Conservation (phyloP, 108 stramenopile genomes). For the Epipyxis sp. region DNA sequence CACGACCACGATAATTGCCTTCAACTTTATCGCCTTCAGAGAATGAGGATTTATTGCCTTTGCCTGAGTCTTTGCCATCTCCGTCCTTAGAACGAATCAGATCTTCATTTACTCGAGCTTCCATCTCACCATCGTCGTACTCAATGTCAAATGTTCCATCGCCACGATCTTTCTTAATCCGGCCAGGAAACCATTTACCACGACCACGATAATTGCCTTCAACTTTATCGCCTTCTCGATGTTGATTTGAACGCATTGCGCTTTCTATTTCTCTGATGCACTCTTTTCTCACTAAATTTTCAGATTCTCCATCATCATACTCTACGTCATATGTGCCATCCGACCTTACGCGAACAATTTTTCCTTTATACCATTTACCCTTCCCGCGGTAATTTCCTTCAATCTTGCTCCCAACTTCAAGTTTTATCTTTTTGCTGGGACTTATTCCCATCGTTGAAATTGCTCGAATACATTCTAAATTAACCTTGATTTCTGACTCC, state of each 20-base stretch:
- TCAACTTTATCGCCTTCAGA: too few species aligned
- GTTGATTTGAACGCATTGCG: too few species aligned
- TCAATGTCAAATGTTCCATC: too few species aligned
- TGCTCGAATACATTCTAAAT: neutral
- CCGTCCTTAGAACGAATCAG: too few species aligned
- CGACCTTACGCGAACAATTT: neutral
- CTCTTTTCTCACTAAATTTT: neutral
- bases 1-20: too few species aligned
- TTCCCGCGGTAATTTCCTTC: slow-evolving; percentile 10
- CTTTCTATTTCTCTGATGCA: too few species aligned
- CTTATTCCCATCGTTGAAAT: neutral
- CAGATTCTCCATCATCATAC: slow-evolving; percentile 8
- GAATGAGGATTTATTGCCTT: too few species aligned
- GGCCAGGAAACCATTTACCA: neutral
- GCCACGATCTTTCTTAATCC: neutral
- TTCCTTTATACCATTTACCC: neutral
- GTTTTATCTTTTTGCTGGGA: too few species aligned
- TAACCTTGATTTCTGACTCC: neutral
- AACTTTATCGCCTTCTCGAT: too few species aligned
- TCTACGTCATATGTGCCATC: neutral
- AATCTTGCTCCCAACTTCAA: too few species aligned
- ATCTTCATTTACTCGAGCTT: neutral
- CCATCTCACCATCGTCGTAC: neutral
- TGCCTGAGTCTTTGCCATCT: too few species aligned
- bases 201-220: too few species aligned